Percentiles rank a stretch among this genome's conserved stretches.
phyloP scores from a whole-genome alignment of 2,329 filamentous ascomycete genomes.

The Aureobasidium sp. region DNA sequence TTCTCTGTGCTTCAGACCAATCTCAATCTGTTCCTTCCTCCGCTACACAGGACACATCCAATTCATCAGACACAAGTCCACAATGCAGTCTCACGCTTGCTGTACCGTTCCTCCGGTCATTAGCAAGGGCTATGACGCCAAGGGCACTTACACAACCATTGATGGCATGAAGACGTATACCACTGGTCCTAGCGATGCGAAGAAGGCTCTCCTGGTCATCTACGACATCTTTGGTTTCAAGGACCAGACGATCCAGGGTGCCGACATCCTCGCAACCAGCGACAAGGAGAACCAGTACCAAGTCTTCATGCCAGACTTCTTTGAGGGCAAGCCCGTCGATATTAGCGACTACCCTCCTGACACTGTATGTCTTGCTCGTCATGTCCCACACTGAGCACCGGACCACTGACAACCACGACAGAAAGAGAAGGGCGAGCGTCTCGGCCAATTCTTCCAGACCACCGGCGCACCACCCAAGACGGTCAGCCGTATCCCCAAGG shows the following conservation, averaged over 20 bases:
- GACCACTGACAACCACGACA: conserved; percentile 9
- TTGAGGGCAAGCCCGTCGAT: conserved; percentile 62
- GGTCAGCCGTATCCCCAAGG: conserved; percentile 45
- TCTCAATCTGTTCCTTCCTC: neutral
- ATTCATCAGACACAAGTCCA: neutral
- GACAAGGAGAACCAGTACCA: conserved; percentile 66
- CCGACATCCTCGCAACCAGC: conserved; percentile 51
- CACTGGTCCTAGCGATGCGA: conserved; percentile 47
- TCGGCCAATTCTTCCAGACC: conserved; percentile 50
- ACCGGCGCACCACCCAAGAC: conserved; percentile 50
- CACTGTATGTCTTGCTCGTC: conserved; percentile 26
- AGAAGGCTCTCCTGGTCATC: conserved; percentile 48
- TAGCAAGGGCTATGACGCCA: conserved; percentile 43
- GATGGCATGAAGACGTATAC: conserved; percentile 55
- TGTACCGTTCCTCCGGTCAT: conserved; percentile 44
- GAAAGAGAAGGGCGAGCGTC: conserved; percentile 50
- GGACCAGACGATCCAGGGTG: conserved; percentile 53
- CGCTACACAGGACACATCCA: neutral
- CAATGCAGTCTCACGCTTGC: conserved; percentile 29
- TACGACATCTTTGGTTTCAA: conserved; percentile 57
- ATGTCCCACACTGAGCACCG: neutral
- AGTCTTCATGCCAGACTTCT: conserved; percentile 89
- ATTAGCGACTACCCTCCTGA: conserved; percentile 51
- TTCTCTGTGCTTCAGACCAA: neutral
- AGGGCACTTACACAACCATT: conserved; percentile 50